These are phyloP conservation scores for Ramaria sp. DNA, from an alignment of 768 basidiomycete species.

Conservation along the genomic window DNA sequence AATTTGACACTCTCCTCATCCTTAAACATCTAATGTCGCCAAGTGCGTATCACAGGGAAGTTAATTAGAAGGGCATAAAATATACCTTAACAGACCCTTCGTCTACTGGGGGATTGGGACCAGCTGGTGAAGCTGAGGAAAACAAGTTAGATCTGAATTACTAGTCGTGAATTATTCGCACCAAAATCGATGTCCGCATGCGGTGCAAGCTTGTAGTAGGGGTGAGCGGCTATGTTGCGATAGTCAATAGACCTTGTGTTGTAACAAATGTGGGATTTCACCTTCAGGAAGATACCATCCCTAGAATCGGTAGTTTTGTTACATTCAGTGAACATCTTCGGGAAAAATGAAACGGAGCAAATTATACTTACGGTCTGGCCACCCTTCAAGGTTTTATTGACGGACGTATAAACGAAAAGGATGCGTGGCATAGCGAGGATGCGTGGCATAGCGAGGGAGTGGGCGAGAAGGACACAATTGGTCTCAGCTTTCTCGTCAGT, in stretches of 20 bases:
- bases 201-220: conserved; percentile 46
- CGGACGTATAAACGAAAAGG: conserved; percentile 71
- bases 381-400: conserved; percentile 43
- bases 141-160: not conserved
- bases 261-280: not conserved
- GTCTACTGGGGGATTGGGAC: conserved; percentile 66
- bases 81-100: conserved; percentile 39
- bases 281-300: conserved; percentile 71
- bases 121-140: conserved; percentile 38
- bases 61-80: not conserved
- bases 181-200: conserved; percentile 42
- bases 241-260: not conserved
- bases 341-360: not conserved
- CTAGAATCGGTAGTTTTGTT: conserved; percentile 22
- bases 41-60: not conserved
- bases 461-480: not conserved
- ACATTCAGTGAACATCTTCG: too few relatives aligned
- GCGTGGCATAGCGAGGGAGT: not conserved
- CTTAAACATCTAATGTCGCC: conserved; percentile 37
- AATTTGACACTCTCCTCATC: conserved; percentile 43
- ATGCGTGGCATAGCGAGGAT: conserved; percentile 25
- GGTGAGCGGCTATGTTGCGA: conserved; percentile 41
- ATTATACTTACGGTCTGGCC: conserved; percentile 32
- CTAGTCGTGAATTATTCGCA: not conserved
- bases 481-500: not conserved